Conservation (phyloP, 345 rosid genomes). For the Microthlaspi erraticum region DNA sequence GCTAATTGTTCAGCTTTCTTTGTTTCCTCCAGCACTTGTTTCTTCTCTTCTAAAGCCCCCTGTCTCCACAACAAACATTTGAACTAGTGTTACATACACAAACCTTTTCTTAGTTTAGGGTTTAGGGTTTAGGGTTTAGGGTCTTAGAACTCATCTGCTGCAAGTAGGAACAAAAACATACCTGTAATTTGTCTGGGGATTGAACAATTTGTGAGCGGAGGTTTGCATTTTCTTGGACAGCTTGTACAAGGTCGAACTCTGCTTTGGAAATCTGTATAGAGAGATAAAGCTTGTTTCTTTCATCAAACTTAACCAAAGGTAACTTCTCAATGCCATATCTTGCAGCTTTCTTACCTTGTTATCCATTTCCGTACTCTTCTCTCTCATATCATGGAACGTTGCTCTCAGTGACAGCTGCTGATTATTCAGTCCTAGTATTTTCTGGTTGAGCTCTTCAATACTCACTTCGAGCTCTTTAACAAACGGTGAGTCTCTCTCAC, state of each 20-base stretch:
- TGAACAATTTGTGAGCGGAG: conserved; percentile 84
- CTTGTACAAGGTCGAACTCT: conserved; percentile 78
- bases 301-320: conserved; percentile 22
- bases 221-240: conserved; percentile 82
- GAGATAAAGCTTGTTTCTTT: not conserved
- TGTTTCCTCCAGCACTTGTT: conserved; percentile 64
- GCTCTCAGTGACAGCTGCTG: conserved; percentile 72
- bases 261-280: conserved; percentile 72
- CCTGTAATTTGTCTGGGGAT: conserved; percentile 96
- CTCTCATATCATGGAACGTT: conserved; percentile 63
- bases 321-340: not conserved
- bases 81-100: not conserved
- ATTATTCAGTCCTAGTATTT: conserved; percentile 68
- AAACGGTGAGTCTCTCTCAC: conserved; percentile 71
- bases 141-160: conserved; percentile 8
- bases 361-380: conserved; percentile 65
- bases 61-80: conserved; percentile 39
- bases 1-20: conserved; percentile 72
- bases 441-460: conserved; percentile 70
- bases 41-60: conserved; percentile 90
- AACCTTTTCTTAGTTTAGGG: not conserved
- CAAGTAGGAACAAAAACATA: conserved; percentile 28
- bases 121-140: no score
- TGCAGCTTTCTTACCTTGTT: conserved; percentile 53
- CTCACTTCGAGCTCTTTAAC: conserved; percentile 67